Percentiles rank a stretch among this genome's conserved stretches.
phyloP scores from a whole-genome alignment of 1,284 basidiomycete species.

The Bondarzewia mesenterica region DNA sequence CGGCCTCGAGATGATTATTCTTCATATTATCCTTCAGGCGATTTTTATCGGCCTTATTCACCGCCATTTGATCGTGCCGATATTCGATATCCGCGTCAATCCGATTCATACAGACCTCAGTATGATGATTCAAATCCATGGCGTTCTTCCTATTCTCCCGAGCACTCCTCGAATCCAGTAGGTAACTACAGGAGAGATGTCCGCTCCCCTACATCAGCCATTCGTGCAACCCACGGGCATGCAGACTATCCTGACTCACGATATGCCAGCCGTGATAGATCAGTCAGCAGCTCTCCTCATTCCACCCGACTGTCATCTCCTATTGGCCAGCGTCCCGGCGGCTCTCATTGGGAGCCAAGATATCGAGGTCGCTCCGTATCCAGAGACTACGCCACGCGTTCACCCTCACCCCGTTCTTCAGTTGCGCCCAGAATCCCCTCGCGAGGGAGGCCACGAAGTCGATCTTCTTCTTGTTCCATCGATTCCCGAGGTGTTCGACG shows the following conservation, averaged over 20 bases:
- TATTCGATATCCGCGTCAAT: constrained; percentile 15
- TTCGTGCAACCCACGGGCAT: neutral
- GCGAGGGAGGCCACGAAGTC: neutral
- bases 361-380: neutral
- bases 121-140: constrained; percentile 15
- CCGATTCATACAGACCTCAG: constrained; percentile 20
- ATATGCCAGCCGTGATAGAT: constrained; percentile 2
- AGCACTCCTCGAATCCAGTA: neutral
- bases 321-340: neutral
- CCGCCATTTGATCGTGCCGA: constrained; percentile 13
- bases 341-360: neutral
- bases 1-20: constrained; percentile 5
- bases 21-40: constrained; percentile 10
- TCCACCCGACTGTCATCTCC: constrained; percentile 1
- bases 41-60: constrained; percentile 18
- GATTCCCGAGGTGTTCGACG: neutral
- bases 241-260: neutral
- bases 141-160: constrained; percentile 2
- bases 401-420: neutral
- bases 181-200: neutral
- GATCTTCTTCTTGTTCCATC: neutral
- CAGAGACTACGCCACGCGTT: neutral
- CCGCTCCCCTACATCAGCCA: neutral
- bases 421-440: neutral
- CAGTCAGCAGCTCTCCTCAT: neutral